Evolutionary conservation across 768 basidiomycete genomes (phyloP).

Genomic region (Leucocoprinus birnbaumii): DNA sequence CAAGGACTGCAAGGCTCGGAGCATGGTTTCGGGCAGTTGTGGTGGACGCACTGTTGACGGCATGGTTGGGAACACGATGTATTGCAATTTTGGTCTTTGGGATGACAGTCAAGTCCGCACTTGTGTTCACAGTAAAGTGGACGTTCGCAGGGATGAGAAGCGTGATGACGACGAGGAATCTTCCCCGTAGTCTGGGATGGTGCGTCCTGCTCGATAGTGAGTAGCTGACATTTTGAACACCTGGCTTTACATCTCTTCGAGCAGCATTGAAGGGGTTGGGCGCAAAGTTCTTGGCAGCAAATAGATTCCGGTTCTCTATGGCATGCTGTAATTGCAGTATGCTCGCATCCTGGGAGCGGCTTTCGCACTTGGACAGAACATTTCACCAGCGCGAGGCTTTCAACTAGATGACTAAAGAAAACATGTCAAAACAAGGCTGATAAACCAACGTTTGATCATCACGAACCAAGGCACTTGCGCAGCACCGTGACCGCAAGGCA

Average conservation of each 20-base stretch:
- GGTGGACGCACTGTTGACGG: slow-evolving; percentile 43
- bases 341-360: slow-evolving; percentile 50
- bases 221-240: slow-evolving; percentile 48
- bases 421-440: background rate
- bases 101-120: slow-evolving; percentile 45
- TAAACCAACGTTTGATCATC: background rate
- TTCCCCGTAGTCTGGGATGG: background rate
- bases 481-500: slow-evolving; percentile 58
- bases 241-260: slow-evolving; percentile 42
- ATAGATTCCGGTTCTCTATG: slow-evolving; percentile 35
- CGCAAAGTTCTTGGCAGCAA: slow-evolving; percentile 41
- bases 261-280: slow-evolving; percentile 48
- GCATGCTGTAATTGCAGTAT: slow-evolving; percentile 45
- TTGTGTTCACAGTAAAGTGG: slow-evolving; percentile 52
- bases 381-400: slow-evolving; percentile 31
- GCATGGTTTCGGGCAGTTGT: slow-evolving; percentile 30
- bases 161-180: slow-evolving; percentile 33
- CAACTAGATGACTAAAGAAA: slow-evolving; percentile 38
- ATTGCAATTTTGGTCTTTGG: slow-evolving; percentile 46
- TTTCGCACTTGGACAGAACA: slow-evolving; percentile 30
- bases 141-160: slow-evolving; percentile 47
- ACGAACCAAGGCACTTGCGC: slow-evolving; percentile 48
- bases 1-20: slow-evolving; percentile 59
- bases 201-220: slow-evolving; percentile 17
- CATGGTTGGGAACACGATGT: slow-evolving; percentile 42